These are phyloP conservation scores for Ceratocystis harringtonii DNA, from an alignment of 2,329 filamentous ascomycete species.

Conservation along the genomic window DNA sequence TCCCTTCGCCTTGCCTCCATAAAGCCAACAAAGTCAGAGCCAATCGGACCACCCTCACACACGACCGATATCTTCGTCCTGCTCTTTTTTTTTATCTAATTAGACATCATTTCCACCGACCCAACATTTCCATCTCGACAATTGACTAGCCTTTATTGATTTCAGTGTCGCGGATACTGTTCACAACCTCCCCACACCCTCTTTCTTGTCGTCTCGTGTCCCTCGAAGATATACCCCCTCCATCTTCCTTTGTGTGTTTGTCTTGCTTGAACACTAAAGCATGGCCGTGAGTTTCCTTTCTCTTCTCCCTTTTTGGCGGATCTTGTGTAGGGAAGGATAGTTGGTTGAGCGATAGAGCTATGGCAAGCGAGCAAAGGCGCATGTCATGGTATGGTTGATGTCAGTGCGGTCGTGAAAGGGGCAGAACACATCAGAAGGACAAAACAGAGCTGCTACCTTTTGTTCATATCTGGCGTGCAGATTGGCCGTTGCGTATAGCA, in stretches of 20 bases:
- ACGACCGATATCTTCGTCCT: too few species aligned
- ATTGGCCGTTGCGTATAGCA: background rate
- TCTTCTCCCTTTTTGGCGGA: background rate
- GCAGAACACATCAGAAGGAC: too few species aligned
- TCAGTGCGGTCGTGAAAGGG: background rate
- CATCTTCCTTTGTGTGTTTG: background rate
- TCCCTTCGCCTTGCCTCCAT: background rate
- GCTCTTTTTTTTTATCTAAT: too few species aligned
- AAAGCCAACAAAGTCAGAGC: background rate
- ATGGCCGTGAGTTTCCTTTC: conserved; percentile 1
- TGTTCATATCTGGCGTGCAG: background rate
- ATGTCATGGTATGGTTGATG: background rate
- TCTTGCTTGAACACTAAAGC: background rate
- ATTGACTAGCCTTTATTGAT: too few species aligned
- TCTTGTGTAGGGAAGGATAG: too few species aligned
- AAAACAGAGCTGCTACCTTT: background rate
- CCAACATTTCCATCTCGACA: too few species aligned
- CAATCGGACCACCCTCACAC: too few species aligned
- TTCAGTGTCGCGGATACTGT: too few species aligned
- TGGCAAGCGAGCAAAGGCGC: background rate
- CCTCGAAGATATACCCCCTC: background rate
- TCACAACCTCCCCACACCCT: too few species aligned
- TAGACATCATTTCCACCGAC: too few species aligned
- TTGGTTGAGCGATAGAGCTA: background rate
- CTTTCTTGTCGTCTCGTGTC: background rate